Evolutionary conservation across 345 rosid species (phyloP).

Genomic region (Dipteronia dyeriana): DNA sequence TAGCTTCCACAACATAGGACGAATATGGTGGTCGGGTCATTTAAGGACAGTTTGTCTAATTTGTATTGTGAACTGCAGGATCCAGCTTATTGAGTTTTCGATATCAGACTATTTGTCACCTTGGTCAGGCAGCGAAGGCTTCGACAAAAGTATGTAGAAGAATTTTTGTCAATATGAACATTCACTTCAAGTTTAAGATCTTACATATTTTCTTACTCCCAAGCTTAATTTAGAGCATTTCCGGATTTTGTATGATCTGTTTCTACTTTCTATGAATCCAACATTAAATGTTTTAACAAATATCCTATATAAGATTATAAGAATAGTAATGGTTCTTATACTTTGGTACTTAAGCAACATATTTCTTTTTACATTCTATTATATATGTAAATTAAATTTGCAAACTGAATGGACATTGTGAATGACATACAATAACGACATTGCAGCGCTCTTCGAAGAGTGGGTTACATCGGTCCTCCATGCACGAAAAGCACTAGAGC

Average conservation of each 20-base stretch:
- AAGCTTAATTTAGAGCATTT: no score
- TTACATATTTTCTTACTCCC: no score
- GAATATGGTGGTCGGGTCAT: neutral
- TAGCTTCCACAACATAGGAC: neutral
- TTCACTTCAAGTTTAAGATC: no score
- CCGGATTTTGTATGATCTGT: neutral
- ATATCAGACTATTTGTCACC: conserved; percentile 58
- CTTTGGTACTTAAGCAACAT: no score
- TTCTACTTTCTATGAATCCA: neutral
- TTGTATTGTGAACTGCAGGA: conserved; percentile 47
- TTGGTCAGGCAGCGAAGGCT: conserved; percentile 55
- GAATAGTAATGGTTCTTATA: no score
- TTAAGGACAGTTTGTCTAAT: neutral
- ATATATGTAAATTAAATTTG: neutral
- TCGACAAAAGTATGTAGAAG: conserved; percentile 52
- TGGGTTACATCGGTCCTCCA: conserved; percentile 69
- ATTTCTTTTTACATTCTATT: neutral
- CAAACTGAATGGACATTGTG: neutral
- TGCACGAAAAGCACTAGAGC: conserved; percentile 61
- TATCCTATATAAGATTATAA: no score
- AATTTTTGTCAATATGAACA: no score
- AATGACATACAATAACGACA: conserved; percentile 14
- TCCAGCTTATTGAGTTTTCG: conserved; percentile 82
- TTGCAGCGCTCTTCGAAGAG: conserved; percentile 71
- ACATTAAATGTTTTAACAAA: neutral